Evolutionary conservation across 2,329 filamentous ascomycete species (phyloP).

Genomic region (Sporothrix variecibatus): DNA sequence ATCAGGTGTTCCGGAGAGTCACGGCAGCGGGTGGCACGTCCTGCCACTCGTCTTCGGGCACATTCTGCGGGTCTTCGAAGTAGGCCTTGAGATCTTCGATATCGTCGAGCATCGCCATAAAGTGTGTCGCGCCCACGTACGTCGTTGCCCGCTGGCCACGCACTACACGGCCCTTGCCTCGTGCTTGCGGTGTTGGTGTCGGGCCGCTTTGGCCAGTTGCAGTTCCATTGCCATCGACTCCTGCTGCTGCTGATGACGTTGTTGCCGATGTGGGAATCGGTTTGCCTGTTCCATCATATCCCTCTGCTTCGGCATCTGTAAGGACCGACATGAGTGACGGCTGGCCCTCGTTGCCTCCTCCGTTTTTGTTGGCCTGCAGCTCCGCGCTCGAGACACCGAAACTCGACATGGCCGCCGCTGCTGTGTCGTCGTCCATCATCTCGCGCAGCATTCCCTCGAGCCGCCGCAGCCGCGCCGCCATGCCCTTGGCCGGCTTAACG

Average conservation of each 20-base stretch:
- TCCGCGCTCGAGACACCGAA: slow-evolving; percentile 26
- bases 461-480: slow-evolving; percentile 56
- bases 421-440: slow-evolving; percentile 48
- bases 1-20: slow-evolving; percentile 47
- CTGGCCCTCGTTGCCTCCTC: neutral
- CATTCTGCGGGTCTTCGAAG: slow-evolving; percentile 52
- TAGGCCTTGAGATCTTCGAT: slow-evolving; percentile 62
- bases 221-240: neutral
- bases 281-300: slow-evolving; percentile 33
- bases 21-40: slow-evolving; percentile 34
- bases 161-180: slow-evolving; percentile 45
- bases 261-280: slow-evolving; percentile 1
- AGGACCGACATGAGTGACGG: neutral
- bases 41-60: slow-evolving; percentile 39
- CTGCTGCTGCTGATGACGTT: neutral
- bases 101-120: slow-evolving; percentile 62
- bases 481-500: slow-evolving; percentile 46
- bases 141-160: slow-evolving; percentile 47
- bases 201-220: neutral
- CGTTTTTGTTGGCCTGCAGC: neutral
- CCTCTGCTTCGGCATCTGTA: slow-evolving; percentile 21
- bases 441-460: slow-evolving; percentile 60
- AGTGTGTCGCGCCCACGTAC: slow-evolving; percentile 62
- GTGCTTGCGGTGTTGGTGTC: neutral
- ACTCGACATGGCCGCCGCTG: slow-evolving; percentile 26